Evolutionary conservation across 176 grass and related monocot genomes (phyloP).

Genomic region (Phoenix roebelenii): DNA sequence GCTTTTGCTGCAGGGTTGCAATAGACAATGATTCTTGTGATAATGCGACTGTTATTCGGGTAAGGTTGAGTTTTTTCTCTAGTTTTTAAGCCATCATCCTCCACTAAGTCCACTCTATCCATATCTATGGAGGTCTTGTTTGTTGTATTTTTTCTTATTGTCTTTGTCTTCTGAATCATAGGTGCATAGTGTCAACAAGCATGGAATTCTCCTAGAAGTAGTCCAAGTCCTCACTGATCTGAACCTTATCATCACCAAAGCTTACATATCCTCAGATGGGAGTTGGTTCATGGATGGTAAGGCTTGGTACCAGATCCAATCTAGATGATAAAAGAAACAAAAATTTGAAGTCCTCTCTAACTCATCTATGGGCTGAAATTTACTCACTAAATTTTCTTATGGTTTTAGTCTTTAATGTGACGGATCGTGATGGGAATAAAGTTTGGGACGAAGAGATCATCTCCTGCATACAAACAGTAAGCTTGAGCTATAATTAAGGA

Average conservation of each 20-base stretch:
- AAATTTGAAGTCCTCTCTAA: too few relatives aligned
- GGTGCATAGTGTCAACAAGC: conserved; percentile 75
- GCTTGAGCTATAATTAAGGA: background rate
- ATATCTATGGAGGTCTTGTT: too few relatives aligned
- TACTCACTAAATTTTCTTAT: background rate
- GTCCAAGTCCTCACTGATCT: conserved; percentile 88
- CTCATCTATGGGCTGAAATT: too few relatives aligned
- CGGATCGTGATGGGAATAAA: conserved; percentile 60
- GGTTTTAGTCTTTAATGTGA: conserved; percentile 73
- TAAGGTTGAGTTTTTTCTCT: too few relatives aligned
- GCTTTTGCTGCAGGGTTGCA: too few relatives aligned
- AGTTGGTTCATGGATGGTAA: conserved; percentile 94
- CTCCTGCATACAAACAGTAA: conserved; percentile 71
- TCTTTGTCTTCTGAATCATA: background rate
- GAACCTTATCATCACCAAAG: conserved; percentile 73
- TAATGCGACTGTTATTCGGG: too few relatives aligned
- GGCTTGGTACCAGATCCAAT: background rate
- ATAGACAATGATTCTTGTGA: too few relatives aligned
- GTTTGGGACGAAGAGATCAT: conserved; percentile 43
- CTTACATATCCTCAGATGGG: conserved; percentile 80
- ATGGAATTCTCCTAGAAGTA: conserved; percentile 71
- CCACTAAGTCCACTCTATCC: too few relatives aligned
- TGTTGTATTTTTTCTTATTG: too few relatives aligned
- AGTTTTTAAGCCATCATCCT: too few relatives aligned
- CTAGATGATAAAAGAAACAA: too few relatives aligned